These are phyloP conservation scores for Suillus americanus DNA, from an alignment of 768 basidiomycete species.

Conservation along the genomic window DNA sequence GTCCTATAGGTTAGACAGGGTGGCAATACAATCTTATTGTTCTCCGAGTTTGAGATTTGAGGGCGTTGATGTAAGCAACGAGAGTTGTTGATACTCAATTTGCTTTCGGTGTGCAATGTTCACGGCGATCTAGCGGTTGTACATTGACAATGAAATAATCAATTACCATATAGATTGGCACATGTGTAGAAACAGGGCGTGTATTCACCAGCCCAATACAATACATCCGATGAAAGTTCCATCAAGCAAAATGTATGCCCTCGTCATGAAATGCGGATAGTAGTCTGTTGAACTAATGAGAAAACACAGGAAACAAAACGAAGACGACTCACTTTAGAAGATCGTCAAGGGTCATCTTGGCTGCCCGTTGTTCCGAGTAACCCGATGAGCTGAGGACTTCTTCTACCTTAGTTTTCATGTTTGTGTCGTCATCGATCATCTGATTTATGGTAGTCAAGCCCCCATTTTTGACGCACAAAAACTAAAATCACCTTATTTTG, in stretches of 20 bases:
- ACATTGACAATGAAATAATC: background rate
- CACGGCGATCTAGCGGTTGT: too few relatives aligned
- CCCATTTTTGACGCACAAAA: background rate
- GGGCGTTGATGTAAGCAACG: slow-evolving; percentile 62
- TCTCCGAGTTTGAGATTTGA: slow-evolving; percentile 77
- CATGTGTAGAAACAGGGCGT: background rate
- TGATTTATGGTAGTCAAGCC: slow-evolving; percentile 25
- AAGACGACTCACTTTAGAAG: slow-evolving; percentile 68
- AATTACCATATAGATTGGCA: background rate
- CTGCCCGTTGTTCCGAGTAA: slow-evolving; percentile 74
- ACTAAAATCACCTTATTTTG: slow-evolving; percentile 53
- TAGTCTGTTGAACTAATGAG: slow-evolving; percentile 59
- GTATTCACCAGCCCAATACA: background rate
- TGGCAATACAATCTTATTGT: slow-evolving; percentile 68
- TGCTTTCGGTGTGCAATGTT: too few relatives aligned
- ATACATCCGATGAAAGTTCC: background rate
- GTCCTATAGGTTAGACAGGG: background rate
- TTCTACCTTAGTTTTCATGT: slow-evolving; percentile 73
- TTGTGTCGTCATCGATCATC: slow-evolving; percentile 68
- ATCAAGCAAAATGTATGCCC: slow-evolving; percentile 1
- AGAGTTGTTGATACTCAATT: too few relatives aligned
- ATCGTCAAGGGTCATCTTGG: slow-evolving; percentile 94
- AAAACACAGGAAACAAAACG: background rate
- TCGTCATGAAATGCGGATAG: background rate
- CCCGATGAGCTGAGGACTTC: slow-evolving; percentile 69